Conservation (phyloP, 208 protist species). For the Wallacemonas sp. region DNA sequence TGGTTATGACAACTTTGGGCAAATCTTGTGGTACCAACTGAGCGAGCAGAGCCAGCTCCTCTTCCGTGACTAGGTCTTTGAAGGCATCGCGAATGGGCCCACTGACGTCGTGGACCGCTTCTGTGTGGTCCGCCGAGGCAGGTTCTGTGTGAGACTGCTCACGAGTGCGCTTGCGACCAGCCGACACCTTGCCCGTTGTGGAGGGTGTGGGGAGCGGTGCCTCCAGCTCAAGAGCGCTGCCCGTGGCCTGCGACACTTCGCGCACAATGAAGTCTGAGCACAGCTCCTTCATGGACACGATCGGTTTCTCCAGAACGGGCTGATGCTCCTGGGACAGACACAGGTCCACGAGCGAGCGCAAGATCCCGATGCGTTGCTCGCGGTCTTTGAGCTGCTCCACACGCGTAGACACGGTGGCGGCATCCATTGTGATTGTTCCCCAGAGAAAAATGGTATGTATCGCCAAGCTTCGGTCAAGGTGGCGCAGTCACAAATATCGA, state of each 20-base stretch:
- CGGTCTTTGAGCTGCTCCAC: constrained; percentile 20
- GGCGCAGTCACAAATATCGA: too few relatives aligned
- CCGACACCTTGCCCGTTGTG: background rate
- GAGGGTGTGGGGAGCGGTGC: background rate
- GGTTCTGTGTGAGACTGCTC: background rate
- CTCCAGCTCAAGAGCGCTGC: constrained; percentile 61
- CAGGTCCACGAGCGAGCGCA: constrained; percentile 44
- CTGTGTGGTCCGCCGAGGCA: background rate
- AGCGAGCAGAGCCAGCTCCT: constrained; percentile 54
- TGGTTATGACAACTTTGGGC: constrained; percentile 29
- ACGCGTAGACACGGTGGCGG: background rate
- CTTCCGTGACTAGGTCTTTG: constrained; percentile 26
- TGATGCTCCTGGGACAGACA: background rate
- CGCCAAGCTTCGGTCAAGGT: too few relatives aligned
- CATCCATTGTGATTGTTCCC: too few relatives aligned
- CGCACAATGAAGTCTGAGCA: constrained; percentile 90
- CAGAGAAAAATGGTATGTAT: too few relatives aligned
- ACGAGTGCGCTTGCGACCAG: constrained; percentile 2
- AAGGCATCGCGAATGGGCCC: constrained; percentile 21
- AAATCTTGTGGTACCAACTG: constrained; percentile 25
- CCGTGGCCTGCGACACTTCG: constrained; percentile 60
- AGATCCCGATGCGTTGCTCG: constrained; percentile 66
- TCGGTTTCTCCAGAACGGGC: constrained; percentile 14
- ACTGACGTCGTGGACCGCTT: background rate
- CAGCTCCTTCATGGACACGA: constrained; percentile 77